Evolutionary conservation across 192 early-diverging fungal genomes (phyloP).

Genomic region (Geranomyces michiganensis): DNA sequence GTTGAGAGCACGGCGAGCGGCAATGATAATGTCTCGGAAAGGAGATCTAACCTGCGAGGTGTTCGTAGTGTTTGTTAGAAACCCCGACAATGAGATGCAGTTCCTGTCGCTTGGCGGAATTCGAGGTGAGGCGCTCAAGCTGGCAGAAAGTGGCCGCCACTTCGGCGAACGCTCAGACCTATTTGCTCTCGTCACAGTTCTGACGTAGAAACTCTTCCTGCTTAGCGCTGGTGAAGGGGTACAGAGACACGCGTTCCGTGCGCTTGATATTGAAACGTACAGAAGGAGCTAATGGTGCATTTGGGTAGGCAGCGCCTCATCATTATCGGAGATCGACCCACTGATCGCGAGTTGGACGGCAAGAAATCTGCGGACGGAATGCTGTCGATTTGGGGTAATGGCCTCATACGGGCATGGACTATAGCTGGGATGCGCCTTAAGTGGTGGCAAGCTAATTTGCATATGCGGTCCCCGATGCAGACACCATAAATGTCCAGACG

Average conservation of each 20-base stretch:
- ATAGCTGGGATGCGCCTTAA: no score
- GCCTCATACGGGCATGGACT: no score
- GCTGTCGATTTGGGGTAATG: constrained; percentile 24
- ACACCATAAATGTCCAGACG: constrained; percentile 21
- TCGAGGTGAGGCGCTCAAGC: constrained; percentile 15
- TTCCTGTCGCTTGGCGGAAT: constrained; percentile 34
- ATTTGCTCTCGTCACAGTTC: neutral
- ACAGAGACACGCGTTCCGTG: neutral
- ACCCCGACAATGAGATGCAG: constrained; percentile 25
- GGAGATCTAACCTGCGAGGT: neutral
- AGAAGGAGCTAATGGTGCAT: neutral
- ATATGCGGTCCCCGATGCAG: no score
- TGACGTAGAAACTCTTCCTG: neutral
- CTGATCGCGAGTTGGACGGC: constrained; percentile 13
- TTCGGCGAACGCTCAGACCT: neutral
- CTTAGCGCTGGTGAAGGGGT: constrained; percentile 28
- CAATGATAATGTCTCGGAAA: neutral
- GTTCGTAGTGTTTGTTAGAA: constrained; percentile 21
- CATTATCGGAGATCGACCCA: constrained; percentile 26
- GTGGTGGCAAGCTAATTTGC: no score
- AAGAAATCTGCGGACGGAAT: neutral
- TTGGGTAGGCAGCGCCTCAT: constrained; percentile 23
- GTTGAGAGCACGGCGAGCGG: neutral
- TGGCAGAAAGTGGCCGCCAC: neutral
- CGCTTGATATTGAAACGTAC: neutral